A percentile compares a stretch with the other conserved stretches of the same genome.
phyloP scores from a whole-genome alignment of 2,329 filamentous ascomycete species.

The Neoascochyta sp. region DNA sequence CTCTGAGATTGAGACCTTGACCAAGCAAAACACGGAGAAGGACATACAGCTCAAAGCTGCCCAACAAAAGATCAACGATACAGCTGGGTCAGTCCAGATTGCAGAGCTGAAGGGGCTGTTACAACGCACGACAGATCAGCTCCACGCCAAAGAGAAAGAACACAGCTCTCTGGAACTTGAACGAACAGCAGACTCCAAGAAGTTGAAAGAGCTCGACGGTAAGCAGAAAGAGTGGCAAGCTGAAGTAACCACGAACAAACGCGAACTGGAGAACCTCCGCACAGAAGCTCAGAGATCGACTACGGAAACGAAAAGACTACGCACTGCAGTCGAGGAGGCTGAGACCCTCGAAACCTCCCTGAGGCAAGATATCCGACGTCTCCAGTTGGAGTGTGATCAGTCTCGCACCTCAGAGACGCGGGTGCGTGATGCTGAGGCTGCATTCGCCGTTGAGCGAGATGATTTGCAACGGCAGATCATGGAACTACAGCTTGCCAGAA shows the following conservation, averaged over 20 bases:
- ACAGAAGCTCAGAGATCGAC: conserved; percentile 9
- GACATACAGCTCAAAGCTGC: conserved; percentile 3
- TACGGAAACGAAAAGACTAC: conserved; percentile 1
- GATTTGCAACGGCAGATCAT: conserved; percentile 8
- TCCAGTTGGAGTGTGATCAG: too few species aligned
- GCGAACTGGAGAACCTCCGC: conserved; percentile 7
- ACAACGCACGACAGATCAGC: conserved; percentile 4
- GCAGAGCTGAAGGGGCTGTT: conserved; percentile 9
- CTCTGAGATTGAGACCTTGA: conserved; percentile 7
- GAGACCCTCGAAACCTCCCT: conserved; percentile 6
- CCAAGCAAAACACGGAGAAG: conserved; percentile 5
- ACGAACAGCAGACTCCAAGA: conserved; percentile 1
- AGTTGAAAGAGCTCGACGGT: conserved; percentile 1
- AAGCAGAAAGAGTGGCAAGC: conserved; percentile 8
- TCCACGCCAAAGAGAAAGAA: conserved; percentile 6
- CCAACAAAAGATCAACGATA: too few species aligned
- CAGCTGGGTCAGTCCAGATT: conserved; percentile 6
- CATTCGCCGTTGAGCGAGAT: conserved; percentile 7
- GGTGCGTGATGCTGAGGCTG: conserved; percentile 7
- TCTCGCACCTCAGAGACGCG: too few species aligned
- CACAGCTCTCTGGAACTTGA: conserved; percentile 3
- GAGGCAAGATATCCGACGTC: too few species aligned
- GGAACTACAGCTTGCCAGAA: conserved; percentile 7
- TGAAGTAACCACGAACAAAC: conserved; percentile 10
- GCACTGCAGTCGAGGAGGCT: background rate